Percentiles rank a stretch among this genome's conserved stretches.
phyloP scores from a whole-genome alignment of 2,329 filamentous ascomycete genomes.

The Exophiala bonariae region DNA sequence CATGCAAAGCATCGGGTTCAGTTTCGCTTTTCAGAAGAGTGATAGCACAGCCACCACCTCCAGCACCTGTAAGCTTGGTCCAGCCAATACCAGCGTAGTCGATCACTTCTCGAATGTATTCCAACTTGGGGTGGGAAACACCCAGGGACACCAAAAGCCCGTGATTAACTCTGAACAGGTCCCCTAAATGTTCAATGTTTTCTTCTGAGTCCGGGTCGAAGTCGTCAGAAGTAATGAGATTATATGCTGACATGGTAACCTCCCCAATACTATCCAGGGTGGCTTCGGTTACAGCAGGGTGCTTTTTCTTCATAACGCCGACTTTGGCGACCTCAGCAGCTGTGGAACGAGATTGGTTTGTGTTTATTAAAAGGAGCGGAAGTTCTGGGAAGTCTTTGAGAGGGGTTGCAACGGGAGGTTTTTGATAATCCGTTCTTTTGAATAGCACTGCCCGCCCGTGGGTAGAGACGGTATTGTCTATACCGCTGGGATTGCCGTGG shows the following conservation, averaged over 20 bases:
- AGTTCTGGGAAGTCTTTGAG: conserved; percentile 89
- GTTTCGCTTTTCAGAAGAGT: conserved; percentile 75
- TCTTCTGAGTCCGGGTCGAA: conserved; percentile 67
- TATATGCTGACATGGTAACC: conserved; percentile 57
- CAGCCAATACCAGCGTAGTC: conserved; percentile 88
- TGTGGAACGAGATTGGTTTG: conserved; percentile 83
- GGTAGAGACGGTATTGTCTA: conserved; percentile 94
- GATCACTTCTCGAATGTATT: conserved; percentile 86
- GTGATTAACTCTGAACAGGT: conserved; percentile 91
- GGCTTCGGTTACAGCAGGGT: conserved; percentile 74
- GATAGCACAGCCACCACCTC: conserved; percentile 93
- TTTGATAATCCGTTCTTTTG: conserved; percentile 73
- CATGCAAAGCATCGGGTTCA: conserved; percentile 55
- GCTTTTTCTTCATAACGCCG: conserved; percentile 64
- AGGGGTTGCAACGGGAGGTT: conserved; percentile 73
- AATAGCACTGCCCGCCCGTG: conserved; percentile 95
- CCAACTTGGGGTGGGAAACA: conserved; percentile 90
- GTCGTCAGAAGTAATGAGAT: conserved; percentile 57
- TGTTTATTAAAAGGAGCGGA: conserved; percentile 86
- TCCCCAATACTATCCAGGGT: conserved; percentile 83
- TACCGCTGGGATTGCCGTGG: conserved; percentile 92
- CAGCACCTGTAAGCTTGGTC: conserved; percentile 96
- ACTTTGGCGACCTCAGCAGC: conserved; percentile 86
- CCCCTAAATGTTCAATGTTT: conserved; percentile 72
- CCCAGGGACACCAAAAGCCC: conserved; percentile 87